Evolutionary conservation across 2,329 filamentous ascomycete genomes (phyloP).

Genomic region (Aspergillus udagawae): DNA sequence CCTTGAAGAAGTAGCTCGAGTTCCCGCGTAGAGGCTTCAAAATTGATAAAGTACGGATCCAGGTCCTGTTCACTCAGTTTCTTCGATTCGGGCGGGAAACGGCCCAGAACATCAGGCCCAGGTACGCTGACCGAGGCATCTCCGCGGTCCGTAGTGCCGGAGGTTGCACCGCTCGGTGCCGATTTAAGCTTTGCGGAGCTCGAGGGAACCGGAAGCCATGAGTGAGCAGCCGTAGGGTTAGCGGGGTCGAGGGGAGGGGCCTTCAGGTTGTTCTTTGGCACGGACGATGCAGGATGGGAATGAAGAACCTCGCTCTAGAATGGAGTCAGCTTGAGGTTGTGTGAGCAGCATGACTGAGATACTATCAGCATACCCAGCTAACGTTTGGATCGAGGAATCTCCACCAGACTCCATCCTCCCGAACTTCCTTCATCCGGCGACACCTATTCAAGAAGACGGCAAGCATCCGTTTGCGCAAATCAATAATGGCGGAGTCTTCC

Average conservation of each 20-base stretch:
- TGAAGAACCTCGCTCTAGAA: conserved; percentile 85
- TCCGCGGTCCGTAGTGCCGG: conserved; percentile 46
- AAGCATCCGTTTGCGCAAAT: conserved; percentile 93
- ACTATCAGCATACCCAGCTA: conserved; percentile 71
- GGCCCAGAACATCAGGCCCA: conserved; percentile 63
- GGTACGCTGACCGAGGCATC: conserved; percentile 55
- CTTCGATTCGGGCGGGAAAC: conserved; percentile 76
- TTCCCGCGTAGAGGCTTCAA: conserved; percentile 87
- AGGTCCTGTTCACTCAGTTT: conserved; percentile 82
- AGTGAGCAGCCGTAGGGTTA: conserved; percentile 84
- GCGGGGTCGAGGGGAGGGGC: conserved; percentile 92
- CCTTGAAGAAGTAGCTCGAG: conserved; percentile 83
- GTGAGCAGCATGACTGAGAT: conserved; percentile 11
- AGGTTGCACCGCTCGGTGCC: conserved; percentile 21
- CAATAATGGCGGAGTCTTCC: conserved; percentile 94
- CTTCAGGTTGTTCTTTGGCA: conserved; percentile 91
- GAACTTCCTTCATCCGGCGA: conserved; percentile 83
- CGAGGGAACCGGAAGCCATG: conserved; percentile 80
- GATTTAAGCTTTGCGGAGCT: conserved; percentile 79
- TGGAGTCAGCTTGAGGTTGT: conserved; percentile 21
- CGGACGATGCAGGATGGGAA: conserved; percentile 81
- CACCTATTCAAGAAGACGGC: conserved; percentile 94
- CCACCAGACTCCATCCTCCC: conserved; percentile 95
- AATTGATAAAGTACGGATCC: conserved; percentile 93
- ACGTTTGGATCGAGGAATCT: conserved; percentile 96